Percentiles rank a stretch among this genome's conserved stretches.
Evolutionary conservation across 805 yeast genomes (phyloP).

Genomic region (Jamesozyma gamospora): DNA sequence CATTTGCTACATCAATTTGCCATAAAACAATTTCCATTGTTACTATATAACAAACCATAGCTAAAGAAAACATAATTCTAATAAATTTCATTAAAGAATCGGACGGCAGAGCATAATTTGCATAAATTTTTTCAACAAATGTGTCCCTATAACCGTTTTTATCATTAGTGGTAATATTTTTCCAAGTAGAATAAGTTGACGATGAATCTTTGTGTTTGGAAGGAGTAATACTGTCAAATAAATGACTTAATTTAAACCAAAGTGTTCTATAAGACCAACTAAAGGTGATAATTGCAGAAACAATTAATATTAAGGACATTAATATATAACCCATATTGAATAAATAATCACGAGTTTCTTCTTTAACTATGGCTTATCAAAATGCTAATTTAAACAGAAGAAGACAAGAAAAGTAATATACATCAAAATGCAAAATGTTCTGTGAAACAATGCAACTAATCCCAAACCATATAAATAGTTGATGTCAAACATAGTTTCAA

Average conservation of each 20-base stretch:
- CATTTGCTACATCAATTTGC: constrained; percentile 23
- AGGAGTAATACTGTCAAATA: constrained; percentile 18
- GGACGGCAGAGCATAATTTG: constrained; percentile 26
- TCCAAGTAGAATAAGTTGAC: constrained; percentile 6
- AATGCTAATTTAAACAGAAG: too few species aligned
- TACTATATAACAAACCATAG: constrained; percentile 21
- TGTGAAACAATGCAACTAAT: too few species aligned
- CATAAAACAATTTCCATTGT: constrained; percentile 27
- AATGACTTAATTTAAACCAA: constrained; percentile 16
- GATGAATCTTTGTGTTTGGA: constrained; percentile 3
- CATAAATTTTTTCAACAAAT: constrained; percentile 22
- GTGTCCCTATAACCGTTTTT: constrained; percentile 5
- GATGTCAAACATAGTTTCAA: too few species aligned
- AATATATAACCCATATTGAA: constrained; percentile 8
- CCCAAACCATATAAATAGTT: too few species aligned
- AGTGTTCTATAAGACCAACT: constrained; percentile 12
- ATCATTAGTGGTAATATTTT: constrained; percentile 2
- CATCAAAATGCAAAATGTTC: too few species aligned
- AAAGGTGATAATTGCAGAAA: constrained; percentile 7
- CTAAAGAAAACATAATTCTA: constrained; percentile 19
- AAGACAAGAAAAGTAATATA: too few species aligned
- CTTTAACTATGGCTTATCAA: too few species aligned
- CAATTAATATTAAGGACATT: constrained; percentile 3
- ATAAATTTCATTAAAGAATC: constrained; percentile 10
- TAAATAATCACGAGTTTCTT: too few species aligned